Base-by-base conservation (phyloP, 768 basidiomycete genomes). In the Rhizopogon rudus region DNA sequence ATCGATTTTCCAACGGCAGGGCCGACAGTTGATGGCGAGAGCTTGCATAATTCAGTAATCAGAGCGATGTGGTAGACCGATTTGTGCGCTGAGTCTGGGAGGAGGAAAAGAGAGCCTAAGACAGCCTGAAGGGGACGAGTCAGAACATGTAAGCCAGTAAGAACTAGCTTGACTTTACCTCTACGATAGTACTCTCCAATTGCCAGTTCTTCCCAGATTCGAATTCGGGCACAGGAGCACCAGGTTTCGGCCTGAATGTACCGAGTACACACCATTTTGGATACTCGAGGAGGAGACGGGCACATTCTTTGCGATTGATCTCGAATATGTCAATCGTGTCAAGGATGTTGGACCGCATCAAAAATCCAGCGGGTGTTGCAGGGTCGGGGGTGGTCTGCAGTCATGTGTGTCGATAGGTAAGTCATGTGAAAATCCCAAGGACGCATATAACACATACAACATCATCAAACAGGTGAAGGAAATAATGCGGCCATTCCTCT, bases 1-100 rank as follows among this genome's bases (percentile, higher is more conserved):
- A 98, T 93, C 1, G 91, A 91, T 70, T 98, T 93, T 57, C 97
- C 97, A 17, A 99, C 92, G 1, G 95, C 93, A 0, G 97, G 97
- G 4, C 97, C 97, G 49, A 95, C 88, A 2, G 93, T 96, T 6
- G 81, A 78, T 0, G 96, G 94, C 0, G 91, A 90, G n/a, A 95
- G 75, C 67, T 97, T 96, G 73, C 94, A 98, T 7, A 99, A 75
- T 65, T 99, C 96, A 20, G 91, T 91, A 56, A 98, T 88, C 52
- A 98, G 76, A 3, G 89, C 76, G 57, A 87, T 85, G 66, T 97
- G 92, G 69, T 97, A 98, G 6, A 96, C 75, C 0, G 88, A 75
- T 66, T 88, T 89, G 63, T 87, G 82, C 0, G 82, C 76, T 5
- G 95, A 74, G 60, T 87, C 82, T 0, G 97, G 96, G 8, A 97